A percentile compares a stretch with the other conserved stretches of the same genome.
phyloP scores from a whole-genome alignment of 257 asterid species.

The Rubia yunnanensis region DNA sequence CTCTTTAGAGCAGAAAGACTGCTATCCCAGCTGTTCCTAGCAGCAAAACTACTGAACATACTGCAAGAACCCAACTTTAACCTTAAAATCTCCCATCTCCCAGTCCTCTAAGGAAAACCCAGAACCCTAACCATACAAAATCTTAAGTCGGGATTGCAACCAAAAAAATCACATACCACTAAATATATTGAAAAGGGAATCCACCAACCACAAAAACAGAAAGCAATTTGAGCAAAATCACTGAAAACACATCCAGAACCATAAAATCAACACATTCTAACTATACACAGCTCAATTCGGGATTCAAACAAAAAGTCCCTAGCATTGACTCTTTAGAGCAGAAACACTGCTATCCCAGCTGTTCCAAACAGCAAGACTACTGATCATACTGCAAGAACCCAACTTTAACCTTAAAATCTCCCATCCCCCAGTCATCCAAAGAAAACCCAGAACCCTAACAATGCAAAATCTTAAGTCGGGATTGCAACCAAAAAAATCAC shows the following conservation, averaged over 20 bases:
- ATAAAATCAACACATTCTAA: too few relatives aligned
- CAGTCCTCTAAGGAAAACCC: neutral
- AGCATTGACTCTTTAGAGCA: neutral
- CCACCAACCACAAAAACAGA: too few relatives aligned
- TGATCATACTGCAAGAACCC: neutral
- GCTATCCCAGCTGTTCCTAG: neutral
- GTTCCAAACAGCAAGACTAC: neutral
- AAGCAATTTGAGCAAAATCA: too few relatives aligned
- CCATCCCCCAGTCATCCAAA: neutral
- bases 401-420: neutral
- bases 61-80: neutral
- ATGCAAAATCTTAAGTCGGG: too few relatives aligned
- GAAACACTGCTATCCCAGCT: neutral
- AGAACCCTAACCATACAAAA: too few relatives aligned
- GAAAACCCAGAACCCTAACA: too few relatives aligned
- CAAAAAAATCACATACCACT: too few relatives aligned
- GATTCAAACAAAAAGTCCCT: neutral
- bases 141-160: too few relatives aligned
- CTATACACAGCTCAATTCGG: too few relatives aligned
- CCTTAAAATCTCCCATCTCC: neutral
- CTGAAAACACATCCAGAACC: too few relatives aligned
- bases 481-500: too few relatives aligned
- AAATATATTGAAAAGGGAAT: too few relatives aligned
- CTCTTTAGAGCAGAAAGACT: neutral
- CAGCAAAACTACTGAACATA: neutral